Evolutionary conservation across 108 stramenopile species (phyloP).

Genomic region (Cylindrotheca closterium): DNA sequence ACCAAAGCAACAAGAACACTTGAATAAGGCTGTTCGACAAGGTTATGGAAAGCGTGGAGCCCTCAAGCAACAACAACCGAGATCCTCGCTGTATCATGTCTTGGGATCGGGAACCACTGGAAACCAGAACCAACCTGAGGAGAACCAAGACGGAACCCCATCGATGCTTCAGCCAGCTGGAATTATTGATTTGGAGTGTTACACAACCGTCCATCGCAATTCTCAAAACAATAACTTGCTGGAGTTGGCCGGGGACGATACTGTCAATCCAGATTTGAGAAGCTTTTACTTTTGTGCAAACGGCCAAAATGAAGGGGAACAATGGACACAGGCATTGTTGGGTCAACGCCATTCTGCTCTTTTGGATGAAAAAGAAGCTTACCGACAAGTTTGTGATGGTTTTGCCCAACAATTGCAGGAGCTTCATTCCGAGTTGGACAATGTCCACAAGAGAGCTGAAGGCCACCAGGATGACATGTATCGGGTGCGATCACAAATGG

Average conservation of each 20-base stretch:
- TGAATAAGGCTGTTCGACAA: conserved; percentile 68
- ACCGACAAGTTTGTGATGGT: conserved; percentile 85
- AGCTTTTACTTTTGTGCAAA: conserved; percentile 86
- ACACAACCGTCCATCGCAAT: conserved; percentile 79
- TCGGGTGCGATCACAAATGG: conserved; percentile 56
- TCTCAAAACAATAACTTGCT: conserved; percentile 63
- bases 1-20: conserved; percentile 64
- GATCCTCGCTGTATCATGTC: conserved; percentile 40
- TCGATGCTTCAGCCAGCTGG: conserved; percentile 73
- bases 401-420: conserved; percentile 80
- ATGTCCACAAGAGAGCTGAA: conserved; percentile 52
- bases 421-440: conserved; percentile 70
- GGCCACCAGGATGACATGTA: conserved; percentile 73
- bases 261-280: conserved; percentile 81
- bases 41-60: conserved; percentile 55
- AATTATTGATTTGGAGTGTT: conserved; percentile 96
- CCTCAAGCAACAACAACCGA: conserved; percentile 35
- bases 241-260: conserved; percentile 80
- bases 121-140: neutral
- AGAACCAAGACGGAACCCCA: conserved; percentile 4
- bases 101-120: conserved; percentile 5
- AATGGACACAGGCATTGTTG: conserved; percentile 81
- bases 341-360: conserved; percentile 77
- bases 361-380: conserved; percentile 86
- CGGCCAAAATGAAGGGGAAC: conserved; percentile 61